phyloP scores from a whole-genome alignment of 2,329 filamentous ascomycete species.

The Colletotrichum siamense region DNA sequence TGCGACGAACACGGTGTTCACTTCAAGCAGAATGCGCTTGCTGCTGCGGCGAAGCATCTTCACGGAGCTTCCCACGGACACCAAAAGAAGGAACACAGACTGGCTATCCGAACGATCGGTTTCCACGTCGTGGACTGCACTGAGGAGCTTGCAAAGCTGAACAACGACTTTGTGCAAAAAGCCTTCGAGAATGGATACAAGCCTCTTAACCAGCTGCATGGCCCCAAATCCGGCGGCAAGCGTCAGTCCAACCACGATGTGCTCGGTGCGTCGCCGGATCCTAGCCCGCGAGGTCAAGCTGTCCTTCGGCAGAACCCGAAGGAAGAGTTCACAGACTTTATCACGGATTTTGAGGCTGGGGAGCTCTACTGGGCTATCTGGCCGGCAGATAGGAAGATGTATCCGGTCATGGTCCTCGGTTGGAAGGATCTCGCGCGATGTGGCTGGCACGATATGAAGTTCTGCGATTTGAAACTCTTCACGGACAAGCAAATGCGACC shows the following conservation, averaged over 20 bases:
- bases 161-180: slow-evolving; percentile 20
- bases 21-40: slow-evolving; percentile 21
- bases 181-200: slow-evolving; percentile 22
- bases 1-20: slow-evolving; percentile 26
- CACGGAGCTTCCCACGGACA: slow-evolving; percentile 17
- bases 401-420: slow-evolving; percentile 22
- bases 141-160: slow-evolving; percentile 5
- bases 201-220: slow-evolving; percentile 17
- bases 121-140: slow-evolving; percentile 22
- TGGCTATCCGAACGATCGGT: slow-evolving; percentile 20
- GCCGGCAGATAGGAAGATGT: slow-evolving; percentile 14
- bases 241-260: not conserved
- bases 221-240: slow-evolving; percentile 16
- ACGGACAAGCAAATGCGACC: slow-evolving; percentile 1
- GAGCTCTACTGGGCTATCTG: slow-evolving; percentile 22
- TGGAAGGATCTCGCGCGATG: slow-evolving; percentile 20
- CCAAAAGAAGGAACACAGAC: slow-evolving; percentile 2
- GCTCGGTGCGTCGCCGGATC: not conserved
- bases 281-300: not conserved
- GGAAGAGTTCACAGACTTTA: not conserved
- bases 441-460: slow-evolving; percentile 4
- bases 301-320: not conserved
- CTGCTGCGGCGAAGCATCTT: slow-evolving; percentile 23
- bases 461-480: slow-evolving; percentile 1
- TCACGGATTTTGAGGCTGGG: slow-evolving; percentile 19